Conservation (phyloP, 495 filamentous ascomycete genomes). For the Hyaloscypha finlandica region DNA sequence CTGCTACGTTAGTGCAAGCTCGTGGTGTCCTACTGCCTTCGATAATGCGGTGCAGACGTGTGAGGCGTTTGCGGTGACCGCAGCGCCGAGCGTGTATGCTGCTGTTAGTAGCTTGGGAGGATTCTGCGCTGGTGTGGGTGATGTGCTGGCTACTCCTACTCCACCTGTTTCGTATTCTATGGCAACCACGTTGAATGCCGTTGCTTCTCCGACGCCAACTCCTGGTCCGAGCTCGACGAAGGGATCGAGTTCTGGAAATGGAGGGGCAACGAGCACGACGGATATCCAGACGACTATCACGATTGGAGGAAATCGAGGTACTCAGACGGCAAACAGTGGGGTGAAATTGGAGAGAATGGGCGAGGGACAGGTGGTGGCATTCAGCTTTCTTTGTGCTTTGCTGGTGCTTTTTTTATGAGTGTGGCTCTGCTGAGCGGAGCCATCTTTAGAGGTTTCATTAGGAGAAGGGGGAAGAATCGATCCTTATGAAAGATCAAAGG, state of each 20-base stretch:
- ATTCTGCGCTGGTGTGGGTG: slow-evolving; percentile 12
- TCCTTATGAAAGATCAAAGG: no score
- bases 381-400: slow-evolving; percentile 3
- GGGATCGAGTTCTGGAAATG: neutral
- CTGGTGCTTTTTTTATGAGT: slow-evolving; percentile 21
- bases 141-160: neutral
- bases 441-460: neutral
- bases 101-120: neutral
- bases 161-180: neutral
- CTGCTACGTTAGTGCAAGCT: slow-evolving; percentile 11
- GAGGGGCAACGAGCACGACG: neutral
- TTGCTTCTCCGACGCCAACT: neutral
- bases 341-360: neutral
- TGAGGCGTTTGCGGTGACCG: neutral
- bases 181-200: neutral
- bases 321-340: neutral
- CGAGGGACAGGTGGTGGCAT: neutral
- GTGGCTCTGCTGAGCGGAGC: slow-evolving; percentile 14
- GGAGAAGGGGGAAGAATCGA: no score
- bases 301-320: neutral
- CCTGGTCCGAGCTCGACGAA: neutral
- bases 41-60: slow-evolving; percentile 16
- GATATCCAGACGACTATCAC: neutral
- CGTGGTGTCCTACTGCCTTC: slow-evolving; percentile 19
- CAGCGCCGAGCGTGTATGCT: slow-evolving; percentile 3